These are phyloP conservation scores for Chloris gayana DNA, from an alignment of 176 grass and related monocot species.

Conservation along the genomic window DNA sequence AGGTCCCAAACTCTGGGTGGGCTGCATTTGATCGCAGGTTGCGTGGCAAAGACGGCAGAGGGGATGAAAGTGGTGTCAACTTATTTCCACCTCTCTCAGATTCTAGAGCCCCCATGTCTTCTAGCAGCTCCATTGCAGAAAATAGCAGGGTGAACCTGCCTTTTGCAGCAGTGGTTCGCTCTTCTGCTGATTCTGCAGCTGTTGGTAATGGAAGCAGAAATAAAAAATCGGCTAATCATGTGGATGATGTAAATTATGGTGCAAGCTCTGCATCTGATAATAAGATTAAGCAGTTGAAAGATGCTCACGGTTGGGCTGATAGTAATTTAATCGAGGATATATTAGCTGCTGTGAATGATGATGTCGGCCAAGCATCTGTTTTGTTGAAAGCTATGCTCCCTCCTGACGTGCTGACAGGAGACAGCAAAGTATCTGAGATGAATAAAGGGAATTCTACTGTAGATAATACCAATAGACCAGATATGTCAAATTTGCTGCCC, in stretches of 20 bases:
- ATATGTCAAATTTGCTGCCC: slow-evolving; percentile 41
- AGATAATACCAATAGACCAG: slow-evolving; percentile 29
- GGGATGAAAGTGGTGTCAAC: slow-evolving; percentile 28
- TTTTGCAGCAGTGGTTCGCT: slow-evolving; percentile 62
- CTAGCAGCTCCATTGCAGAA: slow-evolving; percentile 30
- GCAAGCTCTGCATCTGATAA: slow-evolving; percentile 17
- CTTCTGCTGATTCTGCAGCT: slow-evolving; percentile 34
- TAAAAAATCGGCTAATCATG: slow-evolving; percentile 6
- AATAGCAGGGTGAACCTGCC: slow-evolving; percentile 36
- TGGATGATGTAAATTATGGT: slow-evolving; percentile 17
- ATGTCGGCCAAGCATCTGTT: slow-evolving; percentile 63
- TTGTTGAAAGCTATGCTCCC: slow-evolving; percentile 73
- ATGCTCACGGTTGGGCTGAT: slow-evolving; percentile 74
- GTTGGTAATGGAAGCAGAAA: neutral
- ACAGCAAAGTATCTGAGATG: slow-evolving; percentile 38
- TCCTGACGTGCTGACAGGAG: slow-evolving; percentile 37
- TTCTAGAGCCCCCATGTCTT: slow-evolving; percentile 27
- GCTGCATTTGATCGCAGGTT: slow-evolving; percentile 75
- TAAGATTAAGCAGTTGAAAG: slow-evolving; percentile 62
- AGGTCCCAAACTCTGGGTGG: slow-evolving; percentile 69
- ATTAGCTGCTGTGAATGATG: slow-evolving; percentile 72
- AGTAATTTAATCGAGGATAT: slow-evolving; percentile 75
- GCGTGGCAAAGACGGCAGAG: slow-evolving; percentile 39
- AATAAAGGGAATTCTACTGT: slow-evolving; percentile 36
- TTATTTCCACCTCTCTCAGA: slow-evolving; percentile 66